Conservation (phyloP, 371 early-diverging fungal genomes). For the Mucor saturninus region DNA sequence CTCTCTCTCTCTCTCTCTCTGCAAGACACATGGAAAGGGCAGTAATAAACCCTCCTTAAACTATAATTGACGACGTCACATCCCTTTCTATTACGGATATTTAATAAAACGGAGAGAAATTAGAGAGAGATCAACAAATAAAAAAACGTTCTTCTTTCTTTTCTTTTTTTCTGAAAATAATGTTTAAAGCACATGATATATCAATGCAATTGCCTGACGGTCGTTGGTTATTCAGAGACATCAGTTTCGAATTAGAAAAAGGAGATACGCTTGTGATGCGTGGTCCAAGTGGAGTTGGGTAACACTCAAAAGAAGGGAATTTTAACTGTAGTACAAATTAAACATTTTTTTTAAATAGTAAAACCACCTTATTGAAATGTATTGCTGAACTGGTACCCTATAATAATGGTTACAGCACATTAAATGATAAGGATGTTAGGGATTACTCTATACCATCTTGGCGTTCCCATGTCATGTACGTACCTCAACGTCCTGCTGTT, state of each 20-base stretch:
- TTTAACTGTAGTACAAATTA: slow-evolving; percentile 14
- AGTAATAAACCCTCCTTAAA: too few species aligned
- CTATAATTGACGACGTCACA: too few species aligned
- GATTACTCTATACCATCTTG: slow-evolving; percentile 74
- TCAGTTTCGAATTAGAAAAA: slow-evolving; percentile 58
- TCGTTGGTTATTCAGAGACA: slow-evolving; percentile 65
- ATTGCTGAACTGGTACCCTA: slow-evolving; percentile 76
- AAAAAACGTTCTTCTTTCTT: background rate
- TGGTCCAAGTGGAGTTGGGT: slow-evolving; percentile 81
- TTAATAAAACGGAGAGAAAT: too few species aligned
- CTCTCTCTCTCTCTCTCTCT: too few species aligned
- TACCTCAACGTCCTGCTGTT: slow-evolving; percentile 82
- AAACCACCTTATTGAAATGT: slow-evolving; percentile 86
- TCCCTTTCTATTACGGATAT: too few species aligned
- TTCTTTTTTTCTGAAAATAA: background rate
- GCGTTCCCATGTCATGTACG: slow-evolving; percentile 84
- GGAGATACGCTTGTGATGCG: slow-evolving; percentile 67
- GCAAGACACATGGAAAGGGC: too few species aligned
- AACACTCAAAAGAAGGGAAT: slow-evolving; percentile 17
- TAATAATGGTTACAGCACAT: slow-evolving; percentile 62
- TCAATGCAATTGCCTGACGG: slow-evolving; percentile 50
- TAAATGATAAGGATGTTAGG: slow-evolving; percentile 63
- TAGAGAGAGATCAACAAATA: too few species aligned
- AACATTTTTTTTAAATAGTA: slow-evolving; percentile 46
- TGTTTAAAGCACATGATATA: slow-evolving; percentile 40